Percentiles rank a stretch among this genome's conserved stretches.
phyloP scores from a whole-genome alignment of 306 rosid species.

The Ormosia semicastrata region DNA sequence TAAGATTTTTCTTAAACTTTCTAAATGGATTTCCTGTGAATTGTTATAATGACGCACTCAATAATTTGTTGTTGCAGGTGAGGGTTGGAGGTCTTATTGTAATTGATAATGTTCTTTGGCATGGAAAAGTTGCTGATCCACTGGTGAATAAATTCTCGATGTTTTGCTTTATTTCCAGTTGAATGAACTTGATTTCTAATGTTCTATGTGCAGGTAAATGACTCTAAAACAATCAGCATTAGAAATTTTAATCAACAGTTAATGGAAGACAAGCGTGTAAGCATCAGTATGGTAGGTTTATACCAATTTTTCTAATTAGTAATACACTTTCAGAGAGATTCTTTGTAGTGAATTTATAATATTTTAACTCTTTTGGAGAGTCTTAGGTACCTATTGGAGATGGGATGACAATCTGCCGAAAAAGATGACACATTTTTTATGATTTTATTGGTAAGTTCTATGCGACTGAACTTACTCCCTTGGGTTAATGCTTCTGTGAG shows the following conservation, averaged over 20 bases:
- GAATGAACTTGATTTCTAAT: constrained; percentile 18
- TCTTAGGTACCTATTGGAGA: constrained; percentile 92
- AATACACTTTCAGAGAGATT: constrained; percentile 1
- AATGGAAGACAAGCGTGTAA: constrained; percentile 74
- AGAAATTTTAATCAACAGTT: constrained; percentile 62
- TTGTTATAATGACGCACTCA: not conserved
- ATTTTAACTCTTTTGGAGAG: constrained; percentile 13
- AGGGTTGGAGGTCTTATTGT: constrained; percentile 85
- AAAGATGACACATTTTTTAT: constrained; percentile 40
- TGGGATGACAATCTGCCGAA: constrained; percentile 90
- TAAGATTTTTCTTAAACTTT: not conserved
- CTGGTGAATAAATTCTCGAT: constrained; percentile 46
- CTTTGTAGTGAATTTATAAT: constrained; percentile 7
- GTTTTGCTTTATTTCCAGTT: constrained; percentile 2
- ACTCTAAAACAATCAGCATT: constrained; percentile 73
- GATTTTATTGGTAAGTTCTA: not conserved
- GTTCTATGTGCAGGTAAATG: constrained; percentile 60
- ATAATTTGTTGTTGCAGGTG: constrained; percentile 52
- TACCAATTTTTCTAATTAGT: not conserved
- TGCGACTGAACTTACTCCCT: not conserved
- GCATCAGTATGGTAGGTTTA: constrained; percentile 76
- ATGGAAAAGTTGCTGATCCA: constrained; percentile 89
- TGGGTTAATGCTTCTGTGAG: not conserved
- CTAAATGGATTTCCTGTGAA: not conserved
- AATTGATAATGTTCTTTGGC: constrained; percentile 94